Base-by-base conservation (phyloP, 768 basidiomycete genomes). In the Xanthoconium stramineum region DNA sequence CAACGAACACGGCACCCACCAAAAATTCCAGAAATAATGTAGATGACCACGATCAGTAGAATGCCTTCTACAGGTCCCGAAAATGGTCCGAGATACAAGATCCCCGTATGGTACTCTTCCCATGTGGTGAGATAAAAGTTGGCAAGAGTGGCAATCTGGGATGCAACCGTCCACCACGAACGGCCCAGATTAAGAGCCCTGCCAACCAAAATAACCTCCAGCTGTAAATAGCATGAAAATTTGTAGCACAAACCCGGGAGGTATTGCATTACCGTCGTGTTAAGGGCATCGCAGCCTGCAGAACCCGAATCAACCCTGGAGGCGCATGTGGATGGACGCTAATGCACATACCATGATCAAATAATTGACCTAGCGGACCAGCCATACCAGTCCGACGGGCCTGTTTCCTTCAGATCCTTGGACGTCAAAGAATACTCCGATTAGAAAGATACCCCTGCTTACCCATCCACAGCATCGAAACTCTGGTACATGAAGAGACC, bases 21-120 rank as follows among this genome's bases (percentile, higher is more conserved):
- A 63, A 78, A 86, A 50, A 89, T 70, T 0, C 93, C 95, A 13
- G 89, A 88, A 50, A 96, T 75, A 32, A 85, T 61, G 74, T 87
- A 98, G 52, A 98, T 85, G 10, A 62, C 69, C 29, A 87, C 77
- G 53, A 98, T 87, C 72, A 98, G 80, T 36, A 99, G 75, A 61
- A 98, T 96, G 8, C 97, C 97, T 71, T 98, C 97, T 3, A 98
- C 91, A 0, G 97, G 96, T 1, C 97, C 96, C 15, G 93, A 96
- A 72, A 96, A 96, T 35, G 88, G 83, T 10, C 91, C 94, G 17
- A 99, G 86, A 76, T 86, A 99, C 15, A 98, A 77, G 60, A 89
- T 86, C 29, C 95, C 91, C 2, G 95, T 98, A 63, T 98, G 89
- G 65, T 90, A 93, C 71, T 96, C 83, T 61, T 87, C 86, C 86